A percentile compares a stretch with the other conserved stretches of the same genome.
These are phyloP conservation scores for Bacidia gigantensis DNA, from an alignment of 495 filamentous ascomycete genomes.

Conservation along the genomic window DNA sequence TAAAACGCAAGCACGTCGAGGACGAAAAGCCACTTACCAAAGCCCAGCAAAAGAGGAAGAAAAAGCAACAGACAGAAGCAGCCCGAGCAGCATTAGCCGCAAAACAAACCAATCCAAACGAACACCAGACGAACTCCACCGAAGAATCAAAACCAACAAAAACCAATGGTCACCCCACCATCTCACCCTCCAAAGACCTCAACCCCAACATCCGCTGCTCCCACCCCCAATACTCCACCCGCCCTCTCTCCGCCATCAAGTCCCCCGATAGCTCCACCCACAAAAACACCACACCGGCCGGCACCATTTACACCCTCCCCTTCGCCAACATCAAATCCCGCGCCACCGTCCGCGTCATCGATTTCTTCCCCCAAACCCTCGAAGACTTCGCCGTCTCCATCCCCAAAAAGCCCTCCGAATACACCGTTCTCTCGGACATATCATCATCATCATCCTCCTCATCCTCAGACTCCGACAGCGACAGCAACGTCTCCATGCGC, in stretches of 20 bases:
- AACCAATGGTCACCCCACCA: constrained; percentile 19
- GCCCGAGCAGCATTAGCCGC: constrained; percentile 8
- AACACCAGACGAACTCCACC: not conserved
- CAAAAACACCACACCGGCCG: constrained; percentile 29
- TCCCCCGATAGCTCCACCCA: constrained; percentile 23
- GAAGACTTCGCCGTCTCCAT: constrained; percentile 56
- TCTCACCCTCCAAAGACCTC: constrained; percentile 4
- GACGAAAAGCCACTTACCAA: constrained; percentile 18
- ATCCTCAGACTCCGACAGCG: constrained; percentile 11
- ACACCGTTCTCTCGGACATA: constrained; percentile 33
- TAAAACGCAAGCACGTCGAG: constrained; percentile 23
- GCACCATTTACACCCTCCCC: constrained; percentile 36
- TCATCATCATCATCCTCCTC: constrained; percentile 20
- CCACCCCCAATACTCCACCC: constrained; percentile 19
- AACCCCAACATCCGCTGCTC: constrained; percentile 22
- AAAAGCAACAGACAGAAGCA: constrained; percentile 27
- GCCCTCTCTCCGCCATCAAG: constrained; percentile 31
- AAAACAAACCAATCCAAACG: not conserved
- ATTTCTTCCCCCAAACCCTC: constrained; percentile 61
- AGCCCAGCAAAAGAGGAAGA: constrained; percentile 21
- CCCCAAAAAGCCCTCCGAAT: constrained; percentile 25
- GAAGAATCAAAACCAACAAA: not conserved
- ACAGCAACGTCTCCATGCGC: constrained; percentile 7
- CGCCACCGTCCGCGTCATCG: constrained; percentile 56
- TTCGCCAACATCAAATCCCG: constrained; percentile 66